phyloP scores from a whole-genome alignment of 768 basidiomycete genomes.

The Mycena capillaripes region DNA sequence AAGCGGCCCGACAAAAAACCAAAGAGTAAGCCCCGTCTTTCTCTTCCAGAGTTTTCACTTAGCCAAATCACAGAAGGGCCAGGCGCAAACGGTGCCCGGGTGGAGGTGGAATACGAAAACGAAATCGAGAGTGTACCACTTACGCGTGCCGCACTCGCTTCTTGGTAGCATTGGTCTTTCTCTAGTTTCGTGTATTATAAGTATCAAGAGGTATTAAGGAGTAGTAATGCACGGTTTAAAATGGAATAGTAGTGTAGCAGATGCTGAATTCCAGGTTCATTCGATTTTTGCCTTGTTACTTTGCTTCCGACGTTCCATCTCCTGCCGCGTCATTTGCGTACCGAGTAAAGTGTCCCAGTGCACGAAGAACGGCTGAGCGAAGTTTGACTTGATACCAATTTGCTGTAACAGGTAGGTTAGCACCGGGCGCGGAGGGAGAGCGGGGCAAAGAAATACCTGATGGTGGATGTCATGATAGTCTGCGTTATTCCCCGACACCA shows the following conservation, averaged over 20 bases:
- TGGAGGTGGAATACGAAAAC: conserved; percentile 98
- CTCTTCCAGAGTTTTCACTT: background rate
- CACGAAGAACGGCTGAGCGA: conserved; percentile 95
- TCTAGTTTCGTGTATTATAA: conserved; percentile 32
- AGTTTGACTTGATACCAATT: conserved; percentile 95
- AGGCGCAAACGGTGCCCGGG: conserved; percentile 49
- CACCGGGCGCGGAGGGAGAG: no score
- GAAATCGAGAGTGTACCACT: conserved; percentile 82
- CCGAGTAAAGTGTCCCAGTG: conserved; percentile 93
- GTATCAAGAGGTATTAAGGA: background rate
- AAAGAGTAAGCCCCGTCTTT: conserved; percentile 62
- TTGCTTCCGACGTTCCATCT: conserved; percentile 67
- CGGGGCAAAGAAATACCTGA: conserved; percentile 67
- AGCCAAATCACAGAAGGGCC: conserved; percentile 68
- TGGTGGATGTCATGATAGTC: conserved; percentile 99
- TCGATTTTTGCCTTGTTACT: conserved; percentile 50
- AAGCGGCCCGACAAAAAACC: conserved; percentile 73
- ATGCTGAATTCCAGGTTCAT: conserved; percentile 33
- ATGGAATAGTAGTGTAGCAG: conserved; percentile 7
- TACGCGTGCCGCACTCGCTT: conserved; percentile 63
- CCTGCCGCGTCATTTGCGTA: conserved; percentile 84
- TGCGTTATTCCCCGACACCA: conserved; percentile 89
- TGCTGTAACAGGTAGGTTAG: conserved; percentile 50
- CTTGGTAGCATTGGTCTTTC: conserved; percentile 58
- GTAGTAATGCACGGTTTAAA: conserved; percentile 27